phyloP scores from a whole-genome alignment of 1,139 yeast genomes.

The Pichiaceae sp. region DNA sequence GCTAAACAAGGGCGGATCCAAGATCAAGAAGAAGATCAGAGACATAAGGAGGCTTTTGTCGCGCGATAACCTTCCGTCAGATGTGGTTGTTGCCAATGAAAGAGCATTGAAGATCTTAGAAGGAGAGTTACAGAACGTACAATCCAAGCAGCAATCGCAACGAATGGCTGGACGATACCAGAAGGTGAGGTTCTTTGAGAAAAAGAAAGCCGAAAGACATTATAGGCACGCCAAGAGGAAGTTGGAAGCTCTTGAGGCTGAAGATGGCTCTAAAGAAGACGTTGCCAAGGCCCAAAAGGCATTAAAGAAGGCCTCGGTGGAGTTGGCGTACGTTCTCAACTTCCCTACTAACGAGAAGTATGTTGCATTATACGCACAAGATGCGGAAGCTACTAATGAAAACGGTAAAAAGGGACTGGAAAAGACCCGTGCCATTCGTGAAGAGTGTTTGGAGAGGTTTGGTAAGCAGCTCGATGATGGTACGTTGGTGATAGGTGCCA shows the following conservation, averaged over 20 bases:
- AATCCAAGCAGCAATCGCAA: conserved; percentile 41
- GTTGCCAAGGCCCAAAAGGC: conserved; percentile 38
- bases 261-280: conserved; percentile 18
- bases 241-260: conserved; percentile 29
- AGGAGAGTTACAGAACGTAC: conserved; percentile 53
- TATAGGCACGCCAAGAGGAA: conserved; percentile 57
- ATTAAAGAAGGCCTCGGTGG: conserved; percentile 51
- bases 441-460: conserved; percentile 42
- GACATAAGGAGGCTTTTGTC: conserved; percentile 67
- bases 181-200: conserved; percentile 89
- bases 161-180: conserved; percentile 74
- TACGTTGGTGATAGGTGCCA: conserved; percentile 48
- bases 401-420: conserved; percentile 39
- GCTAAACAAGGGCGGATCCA: conserved; percentile 27
- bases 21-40: conserved; percentile 77
- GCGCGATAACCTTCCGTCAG: conserved; percentile 61
- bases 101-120: conserved; percentile 73
- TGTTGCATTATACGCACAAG: conserved; percentile 62
- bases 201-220: conserved; percentile 74
- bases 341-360: conserved; percentile 80
- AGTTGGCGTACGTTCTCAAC: conserved; percentile 66
- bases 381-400: conserved; percentile 21
- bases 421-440: conserved; percentile 41
- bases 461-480: conserved; percentile 42
- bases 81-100: conserved; percentile 72